These are phyloP conservation scores for Boletus pseudopeckii DNA, from an alignment of 768 basidiomycete genomes.

Conservation along the genomic window DNA sequence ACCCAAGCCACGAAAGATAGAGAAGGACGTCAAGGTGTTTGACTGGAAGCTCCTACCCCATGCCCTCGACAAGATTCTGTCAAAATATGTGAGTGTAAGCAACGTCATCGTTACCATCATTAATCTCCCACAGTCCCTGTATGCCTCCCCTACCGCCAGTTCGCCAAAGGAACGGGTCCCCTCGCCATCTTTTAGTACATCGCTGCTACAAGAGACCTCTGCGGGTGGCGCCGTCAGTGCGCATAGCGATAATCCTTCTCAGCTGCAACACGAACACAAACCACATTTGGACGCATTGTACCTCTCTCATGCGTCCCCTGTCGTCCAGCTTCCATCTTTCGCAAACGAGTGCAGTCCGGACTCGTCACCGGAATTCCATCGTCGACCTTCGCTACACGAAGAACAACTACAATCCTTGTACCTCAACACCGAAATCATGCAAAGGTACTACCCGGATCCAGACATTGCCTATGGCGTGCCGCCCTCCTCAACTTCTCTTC, in stretches of 20 bases:
- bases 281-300: conserved; percentile 18
- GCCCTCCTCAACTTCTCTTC: conserved; percentile 5
- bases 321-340: conserved; percentile 18
- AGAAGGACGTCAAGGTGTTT: conserved; percentile 93
- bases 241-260: conserved; percentile 6
- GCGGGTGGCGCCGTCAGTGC: conserved; percentile 14
- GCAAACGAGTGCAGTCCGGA: conserved; percentile 14
- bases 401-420: conserved; percentile 22
- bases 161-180: conserved; percentile 17
- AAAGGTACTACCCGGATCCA: conserved; percentile 17
- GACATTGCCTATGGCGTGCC: conserved; percentile 14
- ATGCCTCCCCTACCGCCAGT: conserved; percentile 37
- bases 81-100: conserved; percentile 67
- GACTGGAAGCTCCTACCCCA: conserved; percentile 69
- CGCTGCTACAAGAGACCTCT: conserved; percentile 19
- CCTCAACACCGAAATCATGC: conserved; percentile 23
- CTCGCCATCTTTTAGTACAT: conserved; percentile 31
- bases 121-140: conserved; percentile 41
- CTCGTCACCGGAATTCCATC: conserved; percentile 8
- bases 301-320: conserved; percentile 18
- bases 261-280: conserved; percentile 12
- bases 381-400: conserved; percentile 19
- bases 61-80: conserved; percentile 74
- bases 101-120: not conserved
- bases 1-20: conserved; percentile 94